Evolutionary conservation across 2,329 filamentous ascomycete genomes (phyloP), one percentile per base, ranked within the genome.

Genomic region (Cladosporium sp.): DNA sequence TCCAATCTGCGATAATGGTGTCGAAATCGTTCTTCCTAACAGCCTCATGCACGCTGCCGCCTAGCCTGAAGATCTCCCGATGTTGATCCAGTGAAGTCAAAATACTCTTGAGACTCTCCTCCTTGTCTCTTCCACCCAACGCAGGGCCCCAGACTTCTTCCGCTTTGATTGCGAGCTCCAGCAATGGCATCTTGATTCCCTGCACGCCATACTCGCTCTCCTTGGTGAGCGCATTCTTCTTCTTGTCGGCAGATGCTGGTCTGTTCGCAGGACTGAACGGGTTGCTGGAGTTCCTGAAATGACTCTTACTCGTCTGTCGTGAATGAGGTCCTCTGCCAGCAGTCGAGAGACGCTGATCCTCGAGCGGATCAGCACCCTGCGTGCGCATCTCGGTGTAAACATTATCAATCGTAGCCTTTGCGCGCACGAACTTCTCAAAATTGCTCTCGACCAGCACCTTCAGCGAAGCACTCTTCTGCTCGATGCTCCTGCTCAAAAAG

Each of bases 121-220:
- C 93, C 65, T 92, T 90, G 62, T 97, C 91, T 28, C 89, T 83
- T 3, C 93, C 93, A 37, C 90, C 89, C 35, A 98, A 72, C 1
- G 93, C 92, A 2, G 93, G 93, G 0, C 93, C 93, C 91, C 95
- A 98, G 8, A 98, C 87, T 64, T 98, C 93, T 69, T 97, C 90
- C 0, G 92, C 93, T 70, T 96, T 96, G 56, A 90, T 87, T 1
- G 89, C 89, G 9, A 95, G 89, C 63, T 97, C 93, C 9, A 93
- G 77, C 51, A 98, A 75, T 14, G 93, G 92, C 1, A 78, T 81
- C 66, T 95, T 95, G 70, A 98, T 95, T 9, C 89, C 90, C 65
- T 86, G 76, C 7, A 95, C 84, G 48, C 90, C 90, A 64, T 91
- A 95, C 63, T 95, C 90, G 62, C 89, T 95, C 72, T 96, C 92